Percentiles rank a stretch among this genome's conserved stretches.
These are phyloP conservation scores for Fusarium subtropicale DNA, from an alignment of 2,329 filamentous ascomycete genomes.

Conservation along the genomic window DNA sequence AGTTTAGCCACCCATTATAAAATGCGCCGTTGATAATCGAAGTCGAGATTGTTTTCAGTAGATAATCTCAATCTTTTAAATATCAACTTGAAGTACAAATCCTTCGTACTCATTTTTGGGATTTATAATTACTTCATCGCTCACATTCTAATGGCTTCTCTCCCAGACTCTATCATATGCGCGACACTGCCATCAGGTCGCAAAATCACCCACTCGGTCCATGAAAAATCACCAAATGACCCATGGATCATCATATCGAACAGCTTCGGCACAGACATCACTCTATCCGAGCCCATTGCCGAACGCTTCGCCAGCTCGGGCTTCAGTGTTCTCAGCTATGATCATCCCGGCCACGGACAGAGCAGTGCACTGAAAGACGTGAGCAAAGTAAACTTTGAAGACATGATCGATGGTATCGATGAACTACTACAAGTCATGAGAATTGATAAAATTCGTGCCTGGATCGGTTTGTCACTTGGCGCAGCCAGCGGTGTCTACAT, in stretches of 20 bases:
- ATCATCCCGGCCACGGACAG: conserved; percentile 1
- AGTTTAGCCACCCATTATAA: no score
- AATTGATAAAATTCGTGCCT: not conserved
- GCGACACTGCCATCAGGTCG: not conserved
- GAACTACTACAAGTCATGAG: not conserved
- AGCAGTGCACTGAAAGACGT: not conserved
- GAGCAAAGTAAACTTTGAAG: not conserved
- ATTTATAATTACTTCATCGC: accelerated
- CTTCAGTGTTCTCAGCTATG: conserved; percentile 8
- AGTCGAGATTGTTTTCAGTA: no score
- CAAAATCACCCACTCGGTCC: not conserved
- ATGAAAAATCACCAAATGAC: accelerated
- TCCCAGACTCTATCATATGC: not conserved
- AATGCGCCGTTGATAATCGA: not conserved
- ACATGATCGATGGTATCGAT: not conserved
- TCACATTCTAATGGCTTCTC: not conserved
- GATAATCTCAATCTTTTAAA: not conserved
- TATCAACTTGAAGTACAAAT: not conserved
- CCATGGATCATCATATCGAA: conserved; percentile 5
- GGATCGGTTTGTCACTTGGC: conserved; percentile 14
- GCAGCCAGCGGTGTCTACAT: conserved; percentile 5
- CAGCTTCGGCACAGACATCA: conserved; percentile 5
- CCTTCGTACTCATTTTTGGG: not conserved
- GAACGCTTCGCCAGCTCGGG: not conserved
- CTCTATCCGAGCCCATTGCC: not conserved